A percentile compares a stretch with the other conserved stretches of the same genome.
phyloP scores from a whole-genome alignment of 2,329 filamentous ascomycete species.

The Neobulgaria alba region DNA sequence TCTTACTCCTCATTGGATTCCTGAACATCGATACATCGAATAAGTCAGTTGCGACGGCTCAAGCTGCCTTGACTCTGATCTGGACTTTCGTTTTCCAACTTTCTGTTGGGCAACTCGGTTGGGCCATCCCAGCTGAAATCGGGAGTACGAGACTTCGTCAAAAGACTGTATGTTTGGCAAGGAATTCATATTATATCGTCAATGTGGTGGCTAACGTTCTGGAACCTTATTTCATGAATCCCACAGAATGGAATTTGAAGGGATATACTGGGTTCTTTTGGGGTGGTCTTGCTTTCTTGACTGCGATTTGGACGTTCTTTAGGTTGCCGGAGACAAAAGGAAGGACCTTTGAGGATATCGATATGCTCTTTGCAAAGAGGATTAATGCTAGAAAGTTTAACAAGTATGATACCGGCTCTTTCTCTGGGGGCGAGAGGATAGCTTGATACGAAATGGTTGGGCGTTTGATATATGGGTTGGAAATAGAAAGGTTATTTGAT shows the following conservation, averaged over 20 bases:
- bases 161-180: conserved; percentile 21
- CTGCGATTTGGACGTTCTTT: conserved; percentile 41
- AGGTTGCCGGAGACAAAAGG: conserved; percentile 38
- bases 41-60: conserved; percentile 11
- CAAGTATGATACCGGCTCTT: too few relatives aligned
- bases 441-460: too few relatives aligned
- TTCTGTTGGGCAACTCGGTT: conserved; percentile 33
- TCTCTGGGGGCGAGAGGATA: too few relatives aligned
- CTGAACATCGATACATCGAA: conserved; percentile 9
- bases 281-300: conserved; percentile 30
- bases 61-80: conserved; percentile 23
- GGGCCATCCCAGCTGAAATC: conserved; percentile 29
- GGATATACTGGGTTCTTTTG: conserved; percentile 35
- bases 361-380: neutral
- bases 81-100: conserved; percentile 28
- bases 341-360: conserved; percentile 16
- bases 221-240: conserved; percentile 2
- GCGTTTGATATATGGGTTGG: too few relatives aligned
- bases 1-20: conserved; percentile 37
- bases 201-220: conserved; percentile 21
- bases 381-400: neutral
- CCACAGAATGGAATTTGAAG: conserved; percentile 23
- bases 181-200: conserved; percentile 30
- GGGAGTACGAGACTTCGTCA: conserved; percentile 29
- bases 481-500: too few relatives aligned